These are phyloP conservation scores for Linnemannia exigua DNA, from an alignment of 192 early-diverging fungal species.

Conservation along the genomic window DNA sequence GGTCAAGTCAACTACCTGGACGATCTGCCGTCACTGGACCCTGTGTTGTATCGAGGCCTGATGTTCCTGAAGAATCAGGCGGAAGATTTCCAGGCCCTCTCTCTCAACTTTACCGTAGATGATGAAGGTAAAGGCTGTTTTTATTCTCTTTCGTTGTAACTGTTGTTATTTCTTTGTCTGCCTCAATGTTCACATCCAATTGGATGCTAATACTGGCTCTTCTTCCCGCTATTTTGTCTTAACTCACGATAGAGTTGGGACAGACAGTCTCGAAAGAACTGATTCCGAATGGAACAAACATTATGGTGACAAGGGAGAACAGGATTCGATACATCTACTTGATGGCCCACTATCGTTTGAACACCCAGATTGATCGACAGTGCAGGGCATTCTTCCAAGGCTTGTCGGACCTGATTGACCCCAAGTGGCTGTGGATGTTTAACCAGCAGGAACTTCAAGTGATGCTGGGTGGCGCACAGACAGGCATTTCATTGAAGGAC, in stretches of 20 bases:
- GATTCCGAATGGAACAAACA: conserved; percentile 79
- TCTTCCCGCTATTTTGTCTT: neutral
- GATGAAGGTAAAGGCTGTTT: conserved; percentile 65
- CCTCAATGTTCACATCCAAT: neutral
- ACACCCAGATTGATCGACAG: conserved; percentile 82
- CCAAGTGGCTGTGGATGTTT: conserved; percentile 93
- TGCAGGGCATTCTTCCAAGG: conserved; percentile 89
- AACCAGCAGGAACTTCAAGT: conserved; percentile 94
- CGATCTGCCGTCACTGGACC: conserved; percentile 85
- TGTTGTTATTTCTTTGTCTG: neutral
- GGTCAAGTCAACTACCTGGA: conserved; percentile 65
- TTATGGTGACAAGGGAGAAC: conserved; percentile 89
- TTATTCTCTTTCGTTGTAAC: neutral
- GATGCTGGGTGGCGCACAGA: conserved; percentile 84
- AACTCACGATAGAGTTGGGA: conserved; percentile 53
- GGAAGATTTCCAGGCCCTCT: conserved; percentile 78
- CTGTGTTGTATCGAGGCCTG: conserved; percentile 81
- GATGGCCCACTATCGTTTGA: conserved; percentile 91
- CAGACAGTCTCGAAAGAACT: conserved; percentile 72
- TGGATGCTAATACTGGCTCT: neutral
- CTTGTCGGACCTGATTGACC: conserved; percentile 86
- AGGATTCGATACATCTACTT: conserved; percentile 89
- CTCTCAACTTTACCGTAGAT: conserved; percentile 78
- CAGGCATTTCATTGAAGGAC: conserved; percentile 84
- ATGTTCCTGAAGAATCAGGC: conserved; percentile 82